phyloP scores from a whole-genome alignment of 2,329 filamentous ascomycete genomes.

The Colletotrichum magnum region DNA sequence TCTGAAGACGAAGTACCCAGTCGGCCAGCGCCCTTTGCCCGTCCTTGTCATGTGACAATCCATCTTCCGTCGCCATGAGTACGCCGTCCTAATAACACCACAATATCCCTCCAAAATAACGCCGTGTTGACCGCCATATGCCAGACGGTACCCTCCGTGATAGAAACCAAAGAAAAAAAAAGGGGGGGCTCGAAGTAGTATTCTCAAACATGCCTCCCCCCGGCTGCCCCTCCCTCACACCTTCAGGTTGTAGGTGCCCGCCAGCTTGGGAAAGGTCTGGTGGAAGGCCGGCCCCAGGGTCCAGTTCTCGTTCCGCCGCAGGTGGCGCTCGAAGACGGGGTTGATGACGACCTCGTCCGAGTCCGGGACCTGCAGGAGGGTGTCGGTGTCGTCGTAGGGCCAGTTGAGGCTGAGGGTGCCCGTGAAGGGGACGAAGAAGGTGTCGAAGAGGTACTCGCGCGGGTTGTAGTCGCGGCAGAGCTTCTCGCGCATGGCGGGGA shows the following conservation, averaged over 20 bases:
- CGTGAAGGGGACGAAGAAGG: conserved; percentile 88
- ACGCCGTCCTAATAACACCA: neutral
- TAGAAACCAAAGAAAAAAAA: neutral
- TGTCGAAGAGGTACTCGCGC: conserved; percentile 75
- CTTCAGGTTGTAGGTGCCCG: conserved; percentile 58
- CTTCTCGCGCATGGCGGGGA: conserved; percentile 81
- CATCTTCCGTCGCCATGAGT: neutral
- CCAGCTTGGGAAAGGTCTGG: conserved; percentile 72
- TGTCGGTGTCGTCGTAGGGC: conserved; percentile 83
- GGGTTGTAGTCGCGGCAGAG: conserved; percentile 67
- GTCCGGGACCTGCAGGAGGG: conserved; percentile 72
- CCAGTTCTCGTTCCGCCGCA: conserved; percentile 85
- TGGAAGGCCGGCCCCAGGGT: conserved; percentile 79
- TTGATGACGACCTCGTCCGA: conserved; percentile 83
- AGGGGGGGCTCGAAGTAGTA: too few relatives aligned
- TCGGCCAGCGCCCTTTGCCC: too few relatives aligned
- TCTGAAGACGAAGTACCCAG: neutral
- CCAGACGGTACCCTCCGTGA: neutral
- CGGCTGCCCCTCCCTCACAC: neutral
- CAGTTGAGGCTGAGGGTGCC: conserved; percentile 84
- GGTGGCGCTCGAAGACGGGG: conserved; percentile 86
- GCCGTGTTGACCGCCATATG: neutral
- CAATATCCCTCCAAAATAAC: neutral
- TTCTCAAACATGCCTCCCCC: too few relatives aligned
- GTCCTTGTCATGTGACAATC: neutral